Evolutionary conservation across 2,329 filamentous ascomycete species (phyloP), one percentile per base, ranked within the genome.

Genomic region (Xylaria multiplex): DNA sequence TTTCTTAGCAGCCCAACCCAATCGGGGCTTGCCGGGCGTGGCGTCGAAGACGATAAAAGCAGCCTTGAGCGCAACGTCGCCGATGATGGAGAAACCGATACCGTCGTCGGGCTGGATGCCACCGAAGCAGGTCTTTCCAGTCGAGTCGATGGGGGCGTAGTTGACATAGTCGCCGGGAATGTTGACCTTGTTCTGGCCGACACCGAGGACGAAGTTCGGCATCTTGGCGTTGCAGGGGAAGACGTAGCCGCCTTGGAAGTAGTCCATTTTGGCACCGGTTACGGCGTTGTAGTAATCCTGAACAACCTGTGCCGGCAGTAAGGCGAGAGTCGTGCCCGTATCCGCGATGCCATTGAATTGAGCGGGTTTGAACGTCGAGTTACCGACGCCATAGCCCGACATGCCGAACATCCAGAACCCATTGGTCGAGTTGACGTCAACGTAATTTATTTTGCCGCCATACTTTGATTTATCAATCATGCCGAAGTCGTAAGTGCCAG

Each of bases 21-120:
- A 71, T 45, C 76, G 72, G 16, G 79, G 81, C 2, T 76, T 78
- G 7, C 40, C 42, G 37, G 77, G 68, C 4, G 77, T 74, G 30
- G 55, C 60, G 73, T 89, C 85, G 69, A 89, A 90, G 62, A 91
- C 84, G 49, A 87, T 86, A 72, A 87, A 90, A 72, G 88, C 85
- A 69, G 83, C 83, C 84, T 91, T 91, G 64, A 91, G 82, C 80
- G 90, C 88, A 69, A 89, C 81, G 70, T 91, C 88, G 32, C 89
- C 89, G 64, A 88, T 86, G 77, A 91, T 90, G 71, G 81, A 84
- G 74, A 88, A 80, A 35, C 73, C 73, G 22, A 76, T 72, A 27
- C 59, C 70, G 9, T 61, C 55, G 58, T 71, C 70, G 32, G 70
- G 78, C 82, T 92, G 90, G 58, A 92, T 84, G 53, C 89, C 89